Conservation (phyloP, 139 green algal species). For the Medakamo hakoo region DNA sequence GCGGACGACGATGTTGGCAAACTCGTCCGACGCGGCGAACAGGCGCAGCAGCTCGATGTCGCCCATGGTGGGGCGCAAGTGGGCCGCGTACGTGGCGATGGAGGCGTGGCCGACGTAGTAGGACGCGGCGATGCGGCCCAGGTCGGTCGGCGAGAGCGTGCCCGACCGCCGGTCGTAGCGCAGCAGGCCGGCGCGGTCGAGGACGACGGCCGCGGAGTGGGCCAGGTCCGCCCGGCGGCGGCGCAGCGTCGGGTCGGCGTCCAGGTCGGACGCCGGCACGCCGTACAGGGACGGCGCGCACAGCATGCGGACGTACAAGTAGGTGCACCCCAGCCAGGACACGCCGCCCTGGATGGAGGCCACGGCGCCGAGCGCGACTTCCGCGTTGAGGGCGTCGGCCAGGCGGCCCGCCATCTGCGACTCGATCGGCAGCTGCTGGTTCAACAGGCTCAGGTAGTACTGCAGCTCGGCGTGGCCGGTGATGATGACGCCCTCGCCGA, state of each 20-base stretch:
- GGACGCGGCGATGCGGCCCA: conserved; percentile 80
- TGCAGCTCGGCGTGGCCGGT: conserved; percentile 80
- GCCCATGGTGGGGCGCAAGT: conserved; percentile 90
- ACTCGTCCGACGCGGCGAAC: conserved; percentile 80
- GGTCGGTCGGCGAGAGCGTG: conserved; percentile 44
- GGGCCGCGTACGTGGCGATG: conserved; percentile 88
- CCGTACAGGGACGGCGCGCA: conserved; percentile 80
- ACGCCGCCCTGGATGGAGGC: conserved; percentile 66
- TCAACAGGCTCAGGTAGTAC: conserved; percentile 97
- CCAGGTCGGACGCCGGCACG: conserved; percentile 52
- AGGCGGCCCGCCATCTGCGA: conserved; percentile 75
- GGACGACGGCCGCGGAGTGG: conserved; percentile 65
- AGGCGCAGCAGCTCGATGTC: conserved; percentile 96
- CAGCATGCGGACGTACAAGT: conserved; percentile 96
- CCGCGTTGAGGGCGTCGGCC: conserved; percentile 88
- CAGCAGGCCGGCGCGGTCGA: conserved; percentile 83
- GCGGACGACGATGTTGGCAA: conserved; percentile 72
- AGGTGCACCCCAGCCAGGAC: conserved; percentile 83
- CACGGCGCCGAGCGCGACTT: conserved; percentile 86
- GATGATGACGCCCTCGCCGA: conserved; percentile 96
- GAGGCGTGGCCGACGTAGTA: conserved; percentile 95
- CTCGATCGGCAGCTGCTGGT: conserved; percentile 97
- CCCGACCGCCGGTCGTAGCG: conserved; percentile 84
- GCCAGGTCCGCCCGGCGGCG: conserved; percentile 77
- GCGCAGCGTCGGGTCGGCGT: conserved; percentile 54